Conservation (phyloP, 768 basidiomycete genomes). For the Lentinula raphanica region DNA sequence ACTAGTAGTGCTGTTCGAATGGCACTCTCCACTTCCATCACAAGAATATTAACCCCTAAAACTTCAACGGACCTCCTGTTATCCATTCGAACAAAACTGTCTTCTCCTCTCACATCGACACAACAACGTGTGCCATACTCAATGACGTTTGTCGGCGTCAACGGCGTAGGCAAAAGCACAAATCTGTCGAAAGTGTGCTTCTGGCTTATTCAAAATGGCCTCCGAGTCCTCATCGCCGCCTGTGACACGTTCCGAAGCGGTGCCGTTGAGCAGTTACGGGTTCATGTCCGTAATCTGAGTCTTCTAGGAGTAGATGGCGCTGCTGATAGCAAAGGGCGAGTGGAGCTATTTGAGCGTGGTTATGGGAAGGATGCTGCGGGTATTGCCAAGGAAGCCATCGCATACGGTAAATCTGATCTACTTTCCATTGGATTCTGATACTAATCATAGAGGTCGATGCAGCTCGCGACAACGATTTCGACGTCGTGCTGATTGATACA, state of each 20-base stretch:
- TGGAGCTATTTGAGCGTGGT: slow-evolving; percentile 93
- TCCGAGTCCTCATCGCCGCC: slow-evolving; percentile 92
- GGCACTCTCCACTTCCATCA: slow-evolving; percentile 82
- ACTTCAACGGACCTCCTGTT: slow-evolving; percentile 94
- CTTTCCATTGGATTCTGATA: background rate
- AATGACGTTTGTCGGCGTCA: slow-evolving; percentile 96
- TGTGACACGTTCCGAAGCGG: slow-evolving; percentile 98
- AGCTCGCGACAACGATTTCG: slow-evolving; percentile 89
- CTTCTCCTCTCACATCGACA: slow-evolving; percentile 65
- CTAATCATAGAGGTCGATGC: slow-evolving; percentile 9
- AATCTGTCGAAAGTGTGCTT: slow-evolving; percentile 98
- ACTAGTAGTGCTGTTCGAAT: slow-evolving; percentile 78
- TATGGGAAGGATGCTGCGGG: slow-evolving; percentile 99
- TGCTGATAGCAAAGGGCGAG: slow-evolving; percentile 63
- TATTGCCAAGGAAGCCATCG: slow-evolving; percentile 93
- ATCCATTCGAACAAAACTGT: slow-evolving; percentile 85
- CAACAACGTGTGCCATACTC: slow-evolving; percentile 83
- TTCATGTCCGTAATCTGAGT: slow-evolving; percentile 91
- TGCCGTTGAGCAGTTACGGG: slow-evolving; percentile 94
- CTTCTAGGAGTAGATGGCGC: slow-evolving; percentile 73
- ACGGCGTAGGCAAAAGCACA: slow-evolving; percentile 98
- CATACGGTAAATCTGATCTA: slow-evolving; percentile 55
- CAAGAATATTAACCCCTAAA: slow-evolving; percentile 92
- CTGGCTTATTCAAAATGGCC: slow-evolving; percentile 95
- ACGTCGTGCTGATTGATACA: slow-evolving; percentile 96